These are phyloP conservation scores for Sungouiozyma ichnusensis DNA, from an alignment of 805 yeast genomes.

Conservation along the genomic window DNA sequence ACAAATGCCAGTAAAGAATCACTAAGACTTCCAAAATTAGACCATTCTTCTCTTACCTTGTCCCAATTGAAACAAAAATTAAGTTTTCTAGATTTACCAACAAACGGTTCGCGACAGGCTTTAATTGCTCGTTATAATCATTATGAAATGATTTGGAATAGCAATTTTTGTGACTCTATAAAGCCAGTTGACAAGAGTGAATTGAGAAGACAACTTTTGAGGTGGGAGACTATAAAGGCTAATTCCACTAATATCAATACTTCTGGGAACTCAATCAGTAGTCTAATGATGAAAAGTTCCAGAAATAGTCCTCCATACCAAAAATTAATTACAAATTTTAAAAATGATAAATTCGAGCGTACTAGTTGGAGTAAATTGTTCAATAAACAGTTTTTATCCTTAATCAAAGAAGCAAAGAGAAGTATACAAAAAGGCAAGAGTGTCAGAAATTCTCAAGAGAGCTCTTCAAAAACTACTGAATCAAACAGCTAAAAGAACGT, in stretches of 20 bases:
- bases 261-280: constrained; percentile 13
- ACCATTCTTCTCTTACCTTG: constrained; percentile 48
- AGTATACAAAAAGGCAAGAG: constrained; percentile 13
- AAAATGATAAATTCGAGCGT: constrained; percentile 39
- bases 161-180: constrained; percentile 59
- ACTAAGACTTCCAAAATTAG: constrained; percentile 50
- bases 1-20: constrained; percentile 32
- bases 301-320: constrained; percentile 22
- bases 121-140: constrained; percentile 67
- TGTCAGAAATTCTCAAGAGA: not conserved
- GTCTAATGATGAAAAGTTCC: constrained; percentile 27
- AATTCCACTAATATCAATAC: constrained; percentile 11
- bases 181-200: constrained; percentile 50
- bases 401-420: constrained; percentile 31
- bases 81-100: constrained; percentile 42
- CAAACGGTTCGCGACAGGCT: constrained; percentile 51
- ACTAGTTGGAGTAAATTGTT: constrained; percentile 35
- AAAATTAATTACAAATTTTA: constrained; percentile 22
- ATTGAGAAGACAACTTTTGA: constrained; percentile 43
- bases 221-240: constrained; percentile 50
- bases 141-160: constrained; percentile 66
- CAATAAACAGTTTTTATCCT: constrained; percentile 30
- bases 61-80: constrained; percentile 54
- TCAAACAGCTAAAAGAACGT: not conserved
- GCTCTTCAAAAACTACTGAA: constrained; percentile 14